Conservation (phyloP, 495 filamentous ascomycete species). For the Amphirosellinia nigrospora region DNA sequence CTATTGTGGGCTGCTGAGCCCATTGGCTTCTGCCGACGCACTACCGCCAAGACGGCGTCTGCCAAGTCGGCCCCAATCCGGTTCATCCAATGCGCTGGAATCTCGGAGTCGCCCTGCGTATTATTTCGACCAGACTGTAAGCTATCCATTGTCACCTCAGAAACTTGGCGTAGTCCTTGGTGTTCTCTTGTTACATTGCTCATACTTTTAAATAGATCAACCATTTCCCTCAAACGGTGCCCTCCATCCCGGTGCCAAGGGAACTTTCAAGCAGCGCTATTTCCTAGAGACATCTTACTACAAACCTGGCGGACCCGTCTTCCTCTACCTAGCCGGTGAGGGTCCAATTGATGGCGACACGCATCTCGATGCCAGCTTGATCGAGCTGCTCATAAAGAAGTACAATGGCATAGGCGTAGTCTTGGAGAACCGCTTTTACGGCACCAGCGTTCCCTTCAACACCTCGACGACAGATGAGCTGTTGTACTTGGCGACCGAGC, state of each 20-base stretch:
- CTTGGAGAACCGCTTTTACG: conserved; percentile 50
- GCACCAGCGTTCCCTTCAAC: conserved; percentile 42
- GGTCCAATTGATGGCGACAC: conserved; percentile 33
- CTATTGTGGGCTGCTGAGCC: conserved; percentile 7
- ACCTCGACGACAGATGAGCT: conserved; percentile 44
- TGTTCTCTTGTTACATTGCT: neutral
- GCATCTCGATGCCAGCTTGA: conserved; percentile 32
- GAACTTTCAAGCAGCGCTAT: conserved; percentile 48
- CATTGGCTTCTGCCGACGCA: conserved; percentile 13
- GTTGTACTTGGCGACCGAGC: conserved; percentile 46
- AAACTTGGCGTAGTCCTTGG: neutral
- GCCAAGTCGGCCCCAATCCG: conserved; percentile 15
- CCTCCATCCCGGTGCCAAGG: conserved; percentile 45
- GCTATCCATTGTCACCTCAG: neutral
- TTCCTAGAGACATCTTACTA: conserved; percentile 49
- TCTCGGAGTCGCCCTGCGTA: conserved; percentile 8
- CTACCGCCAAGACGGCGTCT: conserved; percentile 8
- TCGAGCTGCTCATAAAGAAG: conserved; percentile 45
- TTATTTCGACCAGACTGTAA: conserved; percentile 23
- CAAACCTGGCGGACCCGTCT: conserved; percentile 48
- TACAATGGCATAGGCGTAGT: conserved; percentile 49
- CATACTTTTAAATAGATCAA: conserved; percentile 37
- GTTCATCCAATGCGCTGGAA: neutral
- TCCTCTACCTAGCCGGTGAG: conserved; percentile 49
- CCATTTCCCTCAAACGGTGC: conserved; percentile 43